Base-by-base conservation (phyloP, 495 filamentous ascomycete genomes). In the Penicillium mononematosum region DNA sequence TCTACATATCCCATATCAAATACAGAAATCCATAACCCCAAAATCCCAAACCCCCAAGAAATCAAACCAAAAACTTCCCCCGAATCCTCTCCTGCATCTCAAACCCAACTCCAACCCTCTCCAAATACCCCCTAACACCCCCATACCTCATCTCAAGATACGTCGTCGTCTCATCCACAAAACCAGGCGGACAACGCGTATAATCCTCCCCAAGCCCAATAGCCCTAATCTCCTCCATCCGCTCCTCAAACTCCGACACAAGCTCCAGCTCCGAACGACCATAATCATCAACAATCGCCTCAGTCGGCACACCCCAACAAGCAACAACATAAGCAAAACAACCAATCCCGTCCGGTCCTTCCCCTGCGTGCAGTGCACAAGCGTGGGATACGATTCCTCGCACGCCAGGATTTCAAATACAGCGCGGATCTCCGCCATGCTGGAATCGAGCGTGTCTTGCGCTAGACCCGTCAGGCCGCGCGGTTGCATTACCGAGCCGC, bases 361-460 rank as follows among this genome's bases (percentile, higher is more conserved):
- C 36, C 91, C 91, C 65, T 94, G 89, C 4, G 90, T 92, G 72
- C 91, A 95, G 74, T 94, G 91, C 5, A 92, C 65, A 3, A 93
- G 66, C 5, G 84, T 57, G 0, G 89, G 89, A 41, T 85, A 86
- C 16, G 77, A 70, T 4, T 61, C 55, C 5, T 73, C 60, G 4
- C 75, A 59, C 8, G 77, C 74, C 32, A 83, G 68, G 10, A 82
- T 48, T 5, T 80, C 75, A 43, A 87, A 84, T 8, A 83, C 62
- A 25, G 81, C 65, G 7, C 75, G 78, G 19, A 96, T 81, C 69
- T 92, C 89, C 3, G 64, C 55, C 0, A 74, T 77, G 49, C 83
- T 87, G 42, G 81, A 70, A 55, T 88, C 83, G 0, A 94, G 70
- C 6, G 85, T 86, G 56, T 88, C 81, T 57, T 79, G 76, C 1